A percentile compares a stretch with the other conserved stretches of the same genome.
Conservation (phyloP, 441 rosid species). For the Gossypium schwendimanii region DNA sequence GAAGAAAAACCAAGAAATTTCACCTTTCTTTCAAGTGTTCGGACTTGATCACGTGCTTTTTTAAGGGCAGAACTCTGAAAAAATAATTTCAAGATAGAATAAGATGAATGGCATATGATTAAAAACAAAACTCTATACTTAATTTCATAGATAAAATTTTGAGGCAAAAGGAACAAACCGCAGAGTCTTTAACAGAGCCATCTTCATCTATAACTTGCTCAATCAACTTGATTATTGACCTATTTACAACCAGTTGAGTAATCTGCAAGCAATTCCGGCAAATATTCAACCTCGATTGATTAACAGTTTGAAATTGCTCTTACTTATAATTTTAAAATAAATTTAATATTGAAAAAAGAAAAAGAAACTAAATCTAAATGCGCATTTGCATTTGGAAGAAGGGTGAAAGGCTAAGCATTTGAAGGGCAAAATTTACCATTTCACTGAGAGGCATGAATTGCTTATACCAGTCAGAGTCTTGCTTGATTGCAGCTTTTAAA, state of each 20-base stretch:
- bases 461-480: conserved; percentile 57
- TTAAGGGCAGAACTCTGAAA: conserved; percentile 63
- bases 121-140: neutral
- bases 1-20: neutral
- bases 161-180: conserved; percentile 44
- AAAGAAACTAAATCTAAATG: neutral
- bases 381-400: neutral
- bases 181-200: conserved; percentile 77
- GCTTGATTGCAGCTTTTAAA: conserved; percentile 60
- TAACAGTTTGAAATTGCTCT: neutral
- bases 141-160: neutral
- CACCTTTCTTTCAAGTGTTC: conserved; percentile 70
- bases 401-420: neutral
- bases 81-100: neutral
- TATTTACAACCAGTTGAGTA: conserved; percentile 44
- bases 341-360: neutral
- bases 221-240: conserved; percentile 49
- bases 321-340: too few species aligned
- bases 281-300: neutral
- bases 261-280: conserved; percentile 40
- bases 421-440: conserved; percentile 36
- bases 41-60: conserved; percentile 60
- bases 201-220: conserved; percentile 63
- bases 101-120: neutral
- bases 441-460: conserved; percentile 70